Conservation (phyloP, 73 alveolate genomes). For the Paramecium tetraurelia region DNA sequence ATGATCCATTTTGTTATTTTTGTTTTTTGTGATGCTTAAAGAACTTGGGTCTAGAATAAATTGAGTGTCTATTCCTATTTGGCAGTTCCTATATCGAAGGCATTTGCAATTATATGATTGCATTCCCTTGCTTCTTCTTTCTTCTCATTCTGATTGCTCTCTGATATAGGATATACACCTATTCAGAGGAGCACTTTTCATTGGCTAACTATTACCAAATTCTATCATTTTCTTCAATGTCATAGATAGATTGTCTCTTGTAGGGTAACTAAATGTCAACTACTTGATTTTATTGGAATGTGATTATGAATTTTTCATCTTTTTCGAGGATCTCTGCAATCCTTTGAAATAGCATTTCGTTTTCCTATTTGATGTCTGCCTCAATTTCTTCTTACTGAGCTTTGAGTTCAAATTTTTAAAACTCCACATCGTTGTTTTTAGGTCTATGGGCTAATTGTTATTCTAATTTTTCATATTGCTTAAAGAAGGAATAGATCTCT, state of each 20-base stretch:
- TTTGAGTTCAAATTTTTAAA: background rate
- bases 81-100: slow-evolving; percentile 13
- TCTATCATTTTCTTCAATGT: background rate
- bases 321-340: background rate
- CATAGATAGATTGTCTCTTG: slow-evolving; percentile 20
- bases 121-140: slow-evolving; percentile 1
- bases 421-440: background rate
- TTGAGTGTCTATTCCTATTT: background rate
- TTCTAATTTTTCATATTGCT: background rate
- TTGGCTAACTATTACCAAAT: slow-evolving; percentile 12
- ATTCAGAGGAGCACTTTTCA: background rate
- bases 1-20: background rate
- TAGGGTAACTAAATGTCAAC: background rate
- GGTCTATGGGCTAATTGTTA: background rate
- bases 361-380: background rate
- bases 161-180: background rate
- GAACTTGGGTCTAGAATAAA: slow-evolving; percentile 23
- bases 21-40: background rate
- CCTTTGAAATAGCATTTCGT: background rate
- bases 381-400: background rate
- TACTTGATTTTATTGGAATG: background rate
- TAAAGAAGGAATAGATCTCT: background rate
- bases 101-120: background rate
- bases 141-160: slow-evolving; percentile 49
- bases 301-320: background rate